Evolutionary conservation across 192 early-diverging fungal genomes (phyloP), one percentile per base, ranked within the genome.

Genomic region (Dimargaris verticillata): DNA sequence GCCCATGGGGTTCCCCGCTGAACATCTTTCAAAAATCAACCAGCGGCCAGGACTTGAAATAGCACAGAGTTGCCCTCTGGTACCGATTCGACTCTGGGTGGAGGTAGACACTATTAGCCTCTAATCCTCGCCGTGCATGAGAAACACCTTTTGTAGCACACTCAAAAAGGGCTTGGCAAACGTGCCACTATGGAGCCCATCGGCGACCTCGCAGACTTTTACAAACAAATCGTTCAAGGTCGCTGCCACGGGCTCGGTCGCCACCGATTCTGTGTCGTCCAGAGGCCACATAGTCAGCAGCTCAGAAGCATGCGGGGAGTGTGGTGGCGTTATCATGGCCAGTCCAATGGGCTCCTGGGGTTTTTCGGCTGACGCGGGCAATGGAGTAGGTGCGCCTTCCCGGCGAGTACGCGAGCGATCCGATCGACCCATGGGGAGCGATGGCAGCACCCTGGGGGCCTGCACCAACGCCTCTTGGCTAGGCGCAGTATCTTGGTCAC

Each of bases 91-190:
- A n/a, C n/a, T n/a, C n/a, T n/a, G n/a, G n/a, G n/a, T n/a, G n/a
- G n/a, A n/a, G n/a, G n/a, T n/a, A n/a, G n/a, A n/a, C n/a, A n/a
- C n/a, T n/a, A n/a, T n/a, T n/a, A n/a, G n/a, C n/a, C n/a, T n/a
- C n/a, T n/a, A n/a, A n/a, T n/a, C 63, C 33, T 47, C 52, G 18
- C 64, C 38, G 63, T 80, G 74, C 74, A 77, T 80, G 58, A 62
- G 64, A 58, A 83, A 80, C 18, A 83, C 81, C 28, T 72, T 67
- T 50, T 80, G 75, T 54, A 83, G 61, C n/a, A 80, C 68, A 17
- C 69, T 61, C 17, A 78, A 63, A 63, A 83, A 80, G 7, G 78
- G 76, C 24, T 76, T 63, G 42, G 75, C 78, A 55, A 76, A 71
- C 26, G 77, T 69, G 2, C 77, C 77, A 66, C 70, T 74, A 47